Base-by-base conservation (phyloP, 768 basidiomycete species). In the Leccinum variicolor region DNA sequence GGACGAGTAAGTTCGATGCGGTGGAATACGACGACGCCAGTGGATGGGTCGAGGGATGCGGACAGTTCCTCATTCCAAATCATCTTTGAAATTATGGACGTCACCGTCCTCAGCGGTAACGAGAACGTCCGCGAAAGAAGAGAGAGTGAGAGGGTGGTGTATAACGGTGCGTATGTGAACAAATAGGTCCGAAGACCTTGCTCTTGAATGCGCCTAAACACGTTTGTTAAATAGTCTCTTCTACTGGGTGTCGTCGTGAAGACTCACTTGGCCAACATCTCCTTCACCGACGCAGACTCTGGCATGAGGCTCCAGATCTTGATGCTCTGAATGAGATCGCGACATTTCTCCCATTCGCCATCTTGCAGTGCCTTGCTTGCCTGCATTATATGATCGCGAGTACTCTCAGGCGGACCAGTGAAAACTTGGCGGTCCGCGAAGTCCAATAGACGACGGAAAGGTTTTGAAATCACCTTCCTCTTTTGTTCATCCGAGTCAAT, bases 251-350 rank as follows among this genome's bases (percentile, higher is more conserved):
- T 55, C 28, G 26, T 19, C 15, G 36, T 19, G 39, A 39, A 25
- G 2, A 75, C 87, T 63, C 72, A 97, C 95, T 87, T 89, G 11
- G 89, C 88, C 36, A 99, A 77, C 93, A 97, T 98, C 60, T 94
- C 93, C 74, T 98, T 98, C 52, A 98, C 93, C 14, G 81, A 75
- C 25, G 82, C 75, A 51, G 83, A 87, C 71, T 96, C 93, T 2
- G 95, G 94, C 90, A 99, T 94, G 59, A 99, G 75, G 65, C 85
- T 88, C 97, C 97, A 98, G 33, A 98, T 94, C 75, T 97, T 98
- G 80, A 98, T 98, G 69, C 89, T 87, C 70, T 94, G 88, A 53
- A 98, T 85, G 54, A 99, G 79, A 68, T 98, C 95, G 48, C 90
- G 84, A 66, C 94, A 96, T 67, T 89, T 87, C 71, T 96, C 91